A percentile compares a stretch with the other conserved stretches of the same genome.
These are phyloP conservation scores for Auricularia auricula-judae DNA, from an alignment of 768 basidiomycete genomes.

Conservation along the genomic window DNA sequence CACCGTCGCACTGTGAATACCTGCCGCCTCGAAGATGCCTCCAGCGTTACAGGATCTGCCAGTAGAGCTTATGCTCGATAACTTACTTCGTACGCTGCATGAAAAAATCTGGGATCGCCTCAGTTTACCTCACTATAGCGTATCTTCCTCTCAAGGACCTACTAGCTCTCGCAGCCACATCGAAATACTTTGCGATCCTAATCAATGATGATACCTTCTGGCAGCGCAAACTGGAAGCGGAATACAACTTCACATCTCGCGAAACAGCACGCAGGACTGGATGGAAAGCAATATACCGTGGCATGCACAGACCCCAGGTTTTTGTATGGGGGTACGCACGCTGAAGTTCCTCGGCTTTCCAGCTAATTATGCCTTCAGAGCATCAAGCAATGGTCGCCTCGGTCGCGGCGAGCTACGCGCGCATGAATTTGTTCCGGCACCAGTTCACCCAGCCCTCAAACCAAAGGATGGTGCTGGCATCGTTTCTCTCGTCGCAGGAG, in stretches of 20 bases:
- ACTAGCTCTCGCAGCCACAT: constrained; percentile 46
- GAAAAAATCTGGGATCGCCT: not conserved
- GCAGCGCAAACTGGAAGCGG: constrained; percentile 53
- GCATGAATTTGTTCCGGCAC: constrained; percentile 42
- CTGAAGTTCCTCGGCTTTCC: not conserved
- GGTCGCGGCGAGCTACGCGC: constrained; percentile 34
- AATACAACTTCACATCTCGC: constrained; percentile 69
- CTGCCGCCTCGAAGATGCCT: not conserved
- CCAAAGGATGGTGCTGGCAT: constrained; percentile 49
- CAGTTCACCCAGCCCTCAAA: constrained; percentile 34
- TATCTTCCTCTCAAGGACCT: constrained; percentile 42
- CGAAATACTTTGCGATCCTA: constrained; percentile 48
- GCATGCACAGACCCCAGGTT: constrained; percentile 42
- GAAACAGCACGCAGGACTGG: constrained; percentile 65
- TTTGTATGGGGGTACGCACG: constrained; percentile 50
- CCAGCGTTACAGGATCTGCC: constrained; percentile 42
- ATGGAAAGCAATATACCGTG: constrained; percentile 71
- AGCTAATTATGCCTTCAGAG: constrained; percentile 27
- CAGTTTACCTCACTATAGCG: not conserved
- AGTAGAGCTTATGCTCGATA: constrained; percentile 67
- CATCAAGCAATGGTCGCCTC: constrained; percentile 49
- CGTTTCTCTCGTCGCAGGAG: constrained; percentile 67
- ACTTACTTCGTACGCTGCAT: constrained; percentile 39
- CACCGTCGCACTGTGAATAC: not conserved
- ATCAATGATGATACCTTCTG: constrained; percentile 70